Conservation (phyloP, 2,329 filamentous ascomycete species). For the Sporothrix euskadiensis region DNA sequence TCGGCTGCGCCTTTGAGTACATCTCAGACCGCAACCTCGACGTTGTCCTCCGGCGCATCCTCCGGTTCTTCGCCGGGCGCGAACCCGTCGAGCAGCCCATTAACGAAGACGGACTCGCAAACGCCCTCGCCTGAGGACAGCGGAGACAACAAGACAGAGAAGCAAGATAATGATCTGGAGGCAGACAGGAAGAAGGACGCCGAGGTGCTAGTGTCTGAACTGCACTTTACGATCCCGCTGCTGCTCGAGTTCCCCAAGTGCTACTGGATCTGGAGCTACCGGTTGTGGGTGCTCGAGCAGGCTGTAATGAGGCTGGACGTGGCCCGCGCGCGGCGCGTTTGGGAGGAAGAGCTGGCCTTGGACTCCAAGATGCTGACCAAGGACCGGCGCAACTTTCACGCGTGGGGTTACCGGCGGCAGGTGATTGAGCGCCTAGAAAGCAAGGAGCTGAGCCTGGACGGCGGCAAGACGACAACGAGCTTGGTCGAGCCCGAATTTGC, state of each 20-base stretch:
- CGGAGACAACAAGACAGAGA: conserved; percentile 41
- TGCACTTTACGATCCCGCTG: conserved; percentile 80
- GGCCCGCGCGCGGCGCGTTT: conserved; percentile 62
- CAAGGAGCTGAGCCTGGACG: conserved; percentile 44
- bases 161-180: not conserved
- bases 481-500: conserved; percentile 80
- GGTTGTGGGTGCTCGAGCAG: conserved; percentile 78
- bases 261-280: conserved; percentile 99
- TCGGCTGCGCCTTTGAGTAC: conserved; percentile 58
- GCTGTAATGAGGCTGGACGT: conserved; percentile 64
- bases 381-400: conserved; percentile 92
- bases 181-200: conserved; percentile 5
- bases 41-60: conserved; percentile 62
- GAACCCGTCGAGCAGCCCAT: conserved; percentile 47
- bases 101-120: conserved; percentile 13
- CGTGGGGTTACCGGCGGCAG: conserved; percentile 85
- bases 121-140: conserved; percentile 30
- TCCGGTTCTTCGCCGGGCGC: conserved; percentile 46
- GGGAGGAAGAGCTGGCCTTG: conserved; percentile 80
- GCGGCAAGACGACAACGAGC: conserved; percentile 45
- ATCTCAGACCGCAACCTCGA: conserved; percentile 59
- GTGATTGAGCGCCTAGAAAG: conserved; percentile 77
- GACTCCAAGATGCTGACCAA: conserved; percentile 84
- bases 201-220: conserved; percentile 65
- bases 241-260: conserved; percentile 89